Conservation (phyloP, 176 grass and related monocot genomes). For the Juncus inflexus region DNA sequence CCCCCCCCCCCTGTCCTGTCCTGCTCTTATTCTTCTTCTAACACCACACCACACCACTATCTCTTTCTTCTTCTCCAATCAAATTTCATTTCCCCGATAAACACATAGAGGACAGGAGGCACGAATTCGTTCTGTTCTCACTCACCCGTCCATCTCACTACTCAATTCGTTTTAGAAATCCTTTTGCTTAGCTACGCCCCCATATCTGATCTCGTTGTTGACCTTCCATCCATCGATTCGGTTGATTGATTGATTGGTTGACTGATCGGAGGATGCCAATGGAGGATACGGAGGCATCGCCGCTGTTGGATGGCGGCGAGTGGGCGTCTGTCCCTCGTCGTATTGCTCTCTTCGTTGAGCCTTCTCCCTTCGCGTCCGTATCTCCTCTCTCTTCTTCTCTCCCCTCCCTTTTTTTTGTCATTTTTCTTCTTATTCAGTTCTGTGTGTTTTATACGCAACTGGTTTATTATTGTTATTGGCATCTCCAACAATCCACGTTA, state of each 20-base stretch:
- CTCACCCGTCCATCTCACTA: not conserved
- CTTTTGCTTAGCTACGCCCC: too few relatives aligned
- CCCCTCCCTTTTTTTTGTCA: not conserved
- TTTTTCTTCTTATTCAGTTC: not conserved
- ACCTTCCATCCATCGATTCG: not conserved
- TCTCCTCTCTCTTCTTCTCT: slow-evolving; percentile 1
- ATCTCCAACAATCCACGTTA: too few relatives aligned
- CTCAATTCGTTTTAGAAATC: not conserved
- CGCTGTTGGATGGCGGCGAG: slow-evolving; percentile 33
- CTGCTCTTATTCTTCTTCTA: not conserved
- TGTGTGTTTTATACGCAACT: not conserved
- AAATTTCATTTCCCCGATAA: not conserved
- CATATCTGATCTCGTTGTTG: too few relatives aligned
- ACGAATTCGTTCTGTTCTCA: too few relatives aligned
- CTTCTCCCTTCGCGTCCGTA: slow-evolving; percentile 85
- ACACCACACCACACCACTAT: not conserved
- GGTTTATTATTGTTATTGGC: too few relatives aligned
- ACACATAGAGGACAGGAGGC: too few relatives aligned
- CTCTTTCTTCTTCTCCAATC: not conserved
- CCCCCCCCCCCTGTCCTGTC: too few relatives aligned
- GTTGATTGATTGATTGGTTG: slow-evolving; percentile 2
- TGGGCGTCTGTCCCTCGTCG: slow-evolving; percentile 59
- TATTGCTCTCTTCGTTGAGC: slow-evolving; percentile 89
- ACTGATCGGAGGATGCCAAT: slow-evolving; percentile 14
- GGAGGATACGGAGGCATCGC: slow-evolving; percentile 33